phyloP scores from a whole-genome alignment of 2,329 filamentous ascomycete species.

The Beauveria sp. region DNA sequence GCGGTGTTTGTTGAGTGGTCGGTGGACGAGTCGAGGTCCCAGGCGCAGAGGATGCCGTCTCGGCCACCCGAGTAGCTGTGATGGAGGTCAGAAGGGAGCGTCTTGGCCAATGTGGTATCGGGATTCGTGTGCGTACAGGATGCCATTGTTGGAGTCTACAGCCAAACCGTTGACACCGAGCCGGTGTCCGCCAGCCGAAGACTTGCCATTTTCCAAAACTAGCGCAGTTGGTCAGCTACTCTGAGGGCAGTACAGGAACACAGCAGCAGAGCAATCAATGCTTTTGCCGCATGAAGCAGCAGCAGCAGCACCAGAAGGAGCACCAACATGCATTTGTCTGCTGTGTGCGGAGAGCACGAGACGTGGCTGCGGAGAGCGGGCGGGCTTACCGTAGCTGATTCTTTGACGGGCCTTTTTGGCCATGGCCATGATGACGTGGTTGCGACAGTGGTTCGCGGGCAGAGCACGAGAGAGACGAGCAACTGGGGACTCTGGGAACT shows the following conservation, averaged over 20 bases:
- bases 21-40: slow-evolving; percentile 65
- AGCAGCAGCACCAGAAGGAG: not conserved
- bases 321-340: not conserved
- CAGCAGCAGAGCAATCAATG: not conserved
- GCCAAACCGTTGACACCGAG: slow-evolving; percentile 93
- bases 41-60: slow-evolving; percentile 92
- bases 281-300: not conserved
- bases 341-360: slow-evolving; percentile 12
- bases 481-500: not conserved
- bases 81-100: slow-evolving; percentile 4
- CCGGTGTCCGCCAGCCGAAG: slow-evolving; percentile 69
- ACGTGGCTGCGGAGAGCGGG: not conserved
- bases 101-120: slow-evolving; percentile 15
- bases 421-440: slow-evolving; percentile 33
- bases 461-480: not conserved
- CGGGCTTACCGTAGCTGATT: slow-evolving; percentile 56
- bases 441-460: not conserved
- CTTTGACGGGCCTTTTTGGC: slow-evolving; percentile 62
- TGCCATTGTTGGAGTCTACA: slow-evolving; percentile 72
- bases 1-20: slow-evolving; percentile 30
- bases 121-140: slow-evolving; percentile 58
- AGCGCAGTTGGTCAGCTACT: slow-evolving; percentile 13
- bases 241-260: not conserved
- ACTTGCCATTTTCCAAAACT: slow-evolving; percentile 54
- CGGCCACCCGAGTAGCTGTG: slow-evolving; percentile 87